Evolutionary conservation across 2,329 filamentous ascomycete genomes (phyloP), one percentile per base, ranked within the genome.

Genomic region (Chrysoporthe deuterocubensis): DNA sequence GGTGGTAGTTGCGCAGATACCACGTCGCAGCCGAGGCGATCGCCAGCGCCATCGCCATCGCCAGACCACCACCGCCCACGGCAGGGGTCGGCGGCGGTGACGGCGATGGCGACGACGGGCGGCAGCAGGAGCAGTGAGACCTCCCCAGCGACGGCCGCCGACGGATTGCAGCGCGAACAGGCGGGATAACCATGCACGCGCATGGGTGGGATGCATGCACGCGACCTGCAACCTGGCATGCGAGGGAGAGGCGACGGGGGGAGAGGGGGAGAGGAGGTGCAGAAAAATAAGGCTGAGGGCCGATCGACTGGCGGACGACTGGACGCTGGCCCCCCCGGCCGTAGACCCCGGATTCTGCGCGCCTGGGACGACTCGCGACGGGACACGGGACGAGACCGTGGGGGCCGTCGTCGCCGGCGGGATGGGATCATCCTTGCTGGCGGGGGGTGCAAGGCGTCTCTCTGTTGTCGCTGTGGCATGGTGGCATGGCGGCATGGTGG

Each of bases 221-320:
- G 26, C 26, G 26, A 26, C 26, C 26, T 26, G 26, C 26, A 26
- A 26, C 44, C 44, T 46, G 8, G 44, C 11, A 46, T 46, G 44
- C 44, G 37, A 40, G 37, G 37, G 37, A 40, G 37, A 40, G 9
- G 37, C 37, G 9, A 46, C 0, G 14, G 44, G 13, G 18, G 14
- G 11, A 46, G 11, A 46, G 18, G 14, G 44, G 13, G 18, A 46
- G 11, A 46, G 13, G 16, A 57, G 11, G 32, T 57, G 54, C 54
- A 57, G 32, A 21, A 57, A 46, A 40, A n/a, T 57, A 57, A 57
- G 54, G 54, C 54, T 57, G 54, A 57, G 34, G 50, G 54, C 32
- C 7, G 54, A 57, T 57, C 34, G 54, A 40, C 54, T 57, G 54
- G 44, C 11, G 44, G 32, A 16, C 21, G 50, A 32, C 50, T 54